Conservation (phyloP, 2,329 filamentous ascomycete genomes). For the Zymoseptoria crescenta region DNA sequence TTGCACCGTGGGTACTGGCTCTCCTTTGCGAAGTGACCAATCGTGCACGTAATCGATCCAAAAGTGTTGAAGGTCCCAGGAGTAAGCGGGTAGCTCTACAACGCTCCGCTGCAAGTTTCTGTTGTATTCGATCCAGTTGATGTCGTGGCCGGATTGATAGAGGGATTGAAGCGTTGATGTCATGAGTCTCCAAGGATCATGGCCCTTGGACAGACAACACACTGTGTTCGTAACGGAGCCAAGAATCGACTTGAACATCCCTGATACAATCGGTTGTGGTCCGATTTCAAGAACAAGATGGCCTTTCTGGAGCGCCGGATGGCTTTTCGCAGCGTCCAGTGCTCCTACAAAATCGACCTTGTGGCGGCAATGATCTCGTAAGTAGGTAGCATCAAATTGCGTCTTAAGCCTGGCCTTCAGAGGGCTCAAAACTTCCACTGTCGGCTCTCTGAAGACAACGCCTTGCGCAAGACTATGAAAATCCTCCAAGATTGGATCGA, state of each 20-base stretch:
- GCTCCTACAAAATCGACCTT: conserved; percentile 32
- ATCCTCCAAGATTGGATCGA: conserved; percentile 22
- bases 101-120: conserved; percentile 37
- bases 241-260: conserved; percentile 9
- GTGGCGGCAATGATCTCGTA: conserved; percentile 27
- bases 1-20: conserved; percentile 42
- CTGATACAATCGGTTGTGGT: conserved; percentile 35
- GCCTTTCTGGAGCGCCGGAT: conserved; percentile 30
- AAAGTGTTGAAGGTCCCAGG: conserved; percentile 30
- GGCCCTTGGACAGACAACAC: conserved; percentile 3
- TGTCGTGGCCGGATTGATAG: conserved; percentile 45
- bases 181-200: conserved; percentile 43
- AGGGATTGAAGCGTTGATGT: conserved; percentile 42
- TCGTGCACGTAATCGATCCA: conserved; percentile 31
- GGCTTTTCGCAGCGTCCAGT: conserved; percentile 14
- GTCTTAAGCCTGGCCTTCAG: conserved; percentile 16
- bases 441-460: conserved; percentile 20
- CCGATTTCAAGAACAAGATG: conserved; percentile 38
- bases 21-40: conserved; percentile 25
- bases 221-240: conserved; percentile 3
- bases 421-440: conserved; percentile 27
- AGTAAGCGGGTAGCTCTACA: conserved; percentile 47
- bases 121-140: conserved; percentile 58
- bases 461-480: conserved; percentile 14
- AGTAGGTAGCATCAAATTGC: conserved; percentile 16